phyloP scores from a whole-genome alignment of 2,329 filamentous ascomycete genomes.

The Trichoderma pleuroti region DNA sequence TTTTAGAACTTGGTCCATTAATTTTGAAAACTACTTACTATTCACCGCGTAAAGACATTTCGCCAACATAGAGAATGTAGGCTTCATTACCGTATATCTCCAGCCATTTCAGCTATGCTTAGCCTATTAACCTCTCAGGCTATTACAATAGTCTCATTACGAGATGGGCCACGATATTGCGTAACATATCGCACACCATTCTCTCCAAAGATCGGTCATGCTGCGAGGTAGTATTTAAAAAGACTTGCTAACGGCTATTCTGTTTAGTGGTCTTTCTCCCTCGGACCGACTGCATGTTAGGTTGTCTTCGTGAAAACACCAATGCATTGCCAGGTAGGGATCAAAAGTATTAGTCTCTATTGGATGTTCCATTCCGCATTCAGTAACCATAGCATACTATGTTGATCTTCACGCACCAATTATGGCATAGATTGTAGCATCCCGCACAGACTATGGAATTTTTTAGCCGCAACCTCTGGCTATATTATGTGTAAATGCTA shows the following conservation, averaged over 20 bases:
- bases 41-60: neutral
- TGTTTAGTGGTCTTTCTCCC: neutral
- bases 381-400: neutral
- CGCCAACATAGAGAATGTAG: neutral
- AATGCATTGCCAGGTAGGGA: neutral
- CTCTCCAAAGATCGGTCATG: neutral
- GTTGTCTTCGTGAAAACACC: neutral
- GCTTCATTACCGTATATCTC: neutral
- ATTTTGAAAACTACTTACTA: neutral
- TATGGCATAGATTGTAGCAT: neutral
- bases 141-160: neutral
- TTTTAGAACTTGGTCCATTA: neutral
- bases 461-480: constrained; percentile 3
- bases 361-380: neutral
- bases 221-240: neutral
- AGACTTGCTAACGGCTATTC: neutral
- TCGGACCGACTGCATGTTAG: neutral
- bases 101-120: neutral
- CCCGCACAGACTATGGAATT: neutral
- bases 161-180: neutral
- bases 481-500: neutral
- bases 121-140: neutral
- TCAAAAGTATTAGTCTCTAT: neutral
- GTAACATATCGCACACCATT: neutral
- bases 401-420: neutral